A percentile compares a stretch with the other conserved stretches of the same genome.
Conservation (phyloP, 208 protist genomes). For the Crithidia expoeki region DNA sequence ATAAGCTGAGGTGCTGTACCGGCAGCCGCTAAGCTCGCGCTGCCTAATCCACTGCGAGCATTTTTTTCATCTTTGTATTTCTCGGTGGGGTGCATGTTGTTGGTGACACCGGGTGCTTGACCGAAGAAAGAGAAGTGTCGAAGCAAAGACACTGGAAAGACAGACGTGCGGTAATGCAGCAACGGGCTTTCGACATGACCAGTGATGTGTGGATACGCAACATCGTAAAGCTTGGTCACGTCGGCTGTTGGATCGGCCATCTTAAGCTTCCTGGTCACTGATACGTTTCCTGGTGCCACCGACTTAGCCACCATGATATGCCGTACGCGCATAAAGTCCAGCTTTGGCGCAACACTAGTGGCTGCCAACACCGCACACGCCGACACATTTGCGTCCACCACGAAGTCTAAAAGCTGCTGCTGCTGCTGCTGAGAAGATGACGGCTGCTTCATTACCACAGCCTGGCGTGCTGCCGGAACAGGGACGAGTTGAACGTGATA, state of each 20-base stretch:
- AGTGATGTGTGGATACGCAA: neutral
- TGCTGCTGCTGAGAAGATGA: neutral
- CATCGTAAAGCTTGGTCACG: too few species aligned
- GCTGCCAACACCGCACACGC: slow-evolving; percentile 16
- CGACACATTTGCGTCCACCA: slow-evolving; percentile 13
- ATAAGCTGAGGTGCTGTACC: neutral
- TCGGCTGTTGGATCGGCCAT: neutral
- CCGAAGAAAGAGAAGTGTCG: slow-evolving; percentile 1
- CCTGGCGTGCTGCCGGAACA: neutral
- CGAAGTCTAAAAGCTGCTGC: slow-evolving; percentile 6
- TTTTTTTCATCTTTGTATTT: too few species aligned
- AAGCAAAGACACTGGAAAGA: slow-evolving; percentile 11
- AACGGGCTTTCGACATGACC: slow-evolving; percentile 2
- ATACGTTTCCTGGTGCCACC: neutral
- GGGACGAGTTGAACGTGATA: slow-evolving; percentile 27
- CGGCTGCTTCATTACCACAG: neutral
- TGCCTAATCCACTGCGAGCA: too few species aligned
- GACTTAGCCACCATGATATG: neutral
- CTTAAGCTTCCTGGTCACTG: neutral
- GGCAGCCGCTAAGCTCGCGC: too few species aligned
- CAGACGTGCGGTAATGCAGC: slow-evolving; percentile 17
- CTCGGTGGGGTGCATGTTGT: too few species aligned
- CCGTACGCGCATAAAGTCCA: slow-evolving; percentile 8
- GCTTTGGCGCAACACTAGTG: slow-evolving; percentile 5
- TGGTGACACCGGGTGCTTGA: neutral